Conservation (phyloP, 345 rosid species). For the Boechera stricta region DNA sequence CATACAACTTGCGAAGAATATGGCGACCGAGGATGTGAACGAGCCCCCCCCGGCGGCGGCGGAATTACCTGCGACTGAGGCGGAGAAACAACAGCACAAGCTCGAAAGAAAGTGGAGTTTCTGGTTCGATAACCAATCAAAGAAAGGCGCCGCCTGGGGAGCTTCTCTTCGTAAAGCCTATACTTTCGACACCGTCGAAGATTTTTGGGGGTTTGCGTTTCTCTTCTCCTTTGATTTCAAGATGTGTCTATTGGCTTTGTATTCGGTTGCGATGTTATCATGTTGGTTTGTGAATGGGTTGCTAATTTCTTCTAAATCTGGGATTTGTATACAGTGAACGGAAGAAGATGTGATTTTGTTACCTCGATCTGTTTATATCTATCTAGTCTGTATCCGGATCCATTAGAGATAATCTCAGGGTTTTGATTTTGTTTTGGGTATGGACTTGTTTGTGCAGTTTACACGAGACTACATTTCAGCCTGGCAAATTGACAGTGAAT, state of each 20-base stretch:
- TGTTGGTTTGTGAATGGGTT: neutral
- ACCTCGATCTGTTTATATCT: neutral
- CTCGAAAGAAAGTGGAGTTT: conserved; percentile 89
- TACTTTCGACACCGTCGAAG: conserved; percentile 93
- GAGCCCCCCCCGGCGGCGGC: conserved; percentile 47
- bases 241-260: neutral
- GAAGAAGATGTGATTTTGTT: neutral
- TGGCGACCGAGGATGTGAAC: conserved; percentile 59
- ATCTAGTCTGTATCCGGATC: neutral
- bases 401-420: neutral
- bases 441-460: conserved; percentile 53
- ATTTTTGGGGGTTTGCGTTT: conserved; percentile 81
- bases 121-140: conserved; percentile 89
- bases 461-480: conserved; percentile 77
- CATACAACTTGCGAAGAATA: conserved; percentile 28
- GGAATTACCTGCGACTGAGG: conserved; percentile 28
- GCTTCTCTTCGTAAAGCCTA: conserved; percentile 71
- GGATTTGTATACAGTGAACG: neutral
- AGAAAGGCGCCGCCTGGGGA: conserved; percentile 89
- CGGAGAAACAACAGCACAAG: conserved; percentile 60
- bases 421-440: neutral
- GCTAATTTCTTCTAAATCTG: neutral
- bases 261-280: neutral
- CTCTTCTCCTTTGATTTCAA: neutral
- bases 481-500: conserved; percentile 64